phyloP scores from a whole-genome alignment of 352 stramenopile genomes.

The Phytopythium mirpurense region DNA sequence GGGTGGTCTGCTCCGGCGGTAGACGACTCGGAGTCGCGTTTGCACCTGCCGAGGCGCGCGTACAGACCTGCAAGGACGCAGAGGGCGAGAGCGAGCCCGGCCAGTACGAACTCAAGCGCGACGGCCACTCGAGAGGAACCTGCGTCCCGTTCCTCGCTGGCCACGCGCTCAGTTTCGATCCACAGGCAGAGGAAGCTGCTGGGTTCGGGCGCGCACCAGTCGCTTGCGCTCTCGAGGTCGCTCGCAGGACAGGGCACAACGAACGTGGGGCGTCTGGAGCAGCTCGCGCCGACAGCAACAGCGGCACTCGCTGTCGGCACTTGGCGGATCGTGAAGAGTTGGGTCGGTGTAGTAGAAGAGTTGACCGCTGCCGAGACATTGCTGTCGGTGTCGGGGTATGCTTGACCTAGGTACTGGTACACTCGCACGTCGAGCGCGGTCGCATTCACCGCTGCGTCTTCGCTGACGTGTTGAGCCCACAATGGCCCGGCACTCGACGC shows the following conservation, averaged over 20 bases:
- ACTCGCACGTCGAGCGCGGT: slow-evolving; percentile 27
- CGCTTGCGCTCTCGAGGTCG: slow-evolving; percentile 6
- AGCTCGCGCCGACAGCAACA: slow-evolving; percentile 18
- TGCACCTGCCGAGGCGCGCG: slow-evolving; percentile 12
- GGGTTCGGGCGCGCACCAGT: slow-evolving; percentile 30
- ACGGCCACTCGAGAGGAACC: slow-evolving; percentile 13
- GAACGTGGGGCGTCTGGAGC: slow-evolving; percentile 29
- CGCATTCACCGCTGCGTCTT: slow-evolving; percentile 22
- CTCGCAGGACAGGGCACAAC: slow-evolving; percentile 32
- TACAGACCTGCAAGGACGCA: slow-evolving; percentile 15
- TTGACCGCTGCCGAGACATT: slow-evolving; percentile 1
- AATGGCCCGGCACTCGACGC: slow-evolving; percentile 17
- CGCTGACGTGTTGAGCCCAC: slow-evolving; percentile 20
- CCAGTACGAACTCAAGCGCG: slow-evolving; percentile 20
- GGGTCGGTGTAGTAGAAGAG: too few relatives aligned
- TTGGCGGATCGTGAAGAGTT: slow-evolving; percentile 50
- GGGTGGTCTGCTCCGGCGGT: not conserved
- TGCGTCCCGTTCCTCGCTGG: not conserved
- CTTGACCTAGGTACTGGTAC: slow-evolving; percentile 19
- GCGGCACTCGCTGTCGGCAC: slow-evolving; percentile 6
- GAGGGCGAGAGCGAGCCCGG: slow-evolving; percentile 11
- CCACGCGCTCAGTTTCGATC: slow-evolving; percentile 24
- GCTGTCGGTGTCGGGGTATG: not conserved
- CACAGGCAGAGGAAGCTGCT: slow-evolving; percentile 35
- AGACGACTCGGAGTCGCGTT: not conserved